These are phyloP conservation scores for Haberlea rhodopensis DNA, from an alignment of 257 asterid species.

Conservation along the genomic window DNA sequence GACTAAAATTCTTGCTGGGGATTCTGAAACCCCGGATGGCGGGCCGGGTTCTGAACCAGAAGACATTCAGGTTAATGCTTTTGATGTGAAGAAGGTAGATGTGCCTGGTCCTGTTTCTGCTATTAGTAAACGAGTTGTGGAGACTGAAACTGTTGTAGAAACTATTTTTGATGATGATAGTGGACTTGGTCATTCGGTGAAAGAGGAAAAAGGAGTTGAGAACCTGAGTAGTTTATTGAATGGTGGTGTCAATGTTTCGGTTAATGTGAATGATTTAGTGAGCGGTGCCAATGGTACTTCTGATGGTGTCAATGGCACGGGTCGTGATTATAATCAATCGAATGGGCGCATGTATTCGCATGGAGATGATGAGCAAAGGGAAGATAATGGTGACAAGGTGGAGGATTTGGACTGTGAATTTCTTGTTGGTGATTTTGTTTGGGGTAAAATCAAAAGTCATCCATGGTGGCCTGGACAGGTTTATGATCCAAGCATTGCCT, in stretches of 20 bases:
- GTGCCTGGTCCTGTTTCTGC: conserved; percentile 24
- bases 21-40: conserved; percentile 22
- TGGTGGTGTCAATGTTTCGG: conserved; percentile 1
- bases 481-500: too few relatives aligned
- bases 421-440: too few relatives aligned
- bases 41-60: conserved; percentile 19
- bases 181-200: conserved; percentile 5
- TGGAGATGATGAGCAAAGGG: conserved; percentile 13
- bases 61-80: conserved; percentile 16
- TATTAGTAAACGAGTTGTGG: conserved; percentile 13
- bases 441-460: too few relatives aligned
- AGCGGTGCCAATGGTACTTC: conserved; percentile 7
- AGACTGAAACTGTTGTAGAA: conserved; percentile 19
- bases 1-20: conserved; percentile 27
- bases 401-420: conserved; percentile 34
- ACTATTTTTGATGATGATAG: conserved; percentile 10
- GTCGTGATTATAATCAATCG: not conserved
- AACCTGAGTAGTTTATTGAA: not conserved
- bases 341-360: conserved; percentile 6
- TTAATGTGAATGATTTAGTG: conserved; percentile 11
- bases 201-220: conserved; percentile 4
- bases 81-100: conserved; percentile 15
- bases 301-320: not conserved
- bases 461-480: too few relatives aligned
- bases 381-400: conserved; percentile 1